Evolutionary conservation across 2,329 filamentous ascomycete species (phyloP), one percentile per base, ranked within the genome.

Genomic region (Pseudocercospora vitis): DNA sequence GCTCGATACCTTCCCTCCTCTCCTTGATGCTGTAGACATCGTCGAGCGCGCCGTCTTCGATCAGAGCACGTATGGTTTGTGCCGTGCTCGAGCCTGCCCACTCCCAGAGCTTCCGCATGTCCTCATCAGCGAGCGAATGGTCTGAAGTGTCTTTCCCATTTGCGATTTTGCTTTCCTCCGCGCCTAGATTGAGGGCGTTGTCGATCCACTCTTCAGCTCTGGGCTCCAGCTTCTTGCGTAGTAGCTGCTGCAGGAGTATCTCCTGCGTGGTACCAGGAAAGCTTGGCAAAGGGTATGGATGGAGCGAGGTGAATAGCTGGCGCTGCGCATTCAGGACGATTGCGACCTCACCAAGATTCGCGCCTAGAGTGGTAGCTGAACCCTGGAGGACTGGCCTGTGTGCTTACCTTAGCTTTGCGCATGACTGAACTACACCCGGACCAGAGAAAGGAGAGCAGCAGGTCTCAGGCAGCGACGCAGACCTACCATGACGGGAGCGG

Each of bases 151-250:
- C 16, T 18, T 45, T 47, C 44, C 74, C 53, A 76, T 76, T 29
- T 81, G 80, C 1, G 84, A 86, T 48, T 40, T 42, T 31, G 8
- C 45, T n/a, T 32, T 46, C 40, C 23, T 52, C 53, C 7, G 33
- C 32, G 7, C 48, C 37, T 46, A 47, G 23, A 48, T 60, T 11
- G 24, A 60, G 31, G 18, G 56, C 53, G 32, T 83, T 75, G 18
- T 83, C 81, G 21, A 92, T 84, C 73, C 86, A 85, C 52, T 85
- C 83, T 67, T 91, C 88, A 14, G 91, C 84, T 19, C 82, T 79
- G 0, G 89, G 88, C 61, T 94, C 89, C 45, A 91, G 79, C 69
- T 94, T 94, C 73, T 94, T 95, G 32, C 89, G 85, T 26, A 95
- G 76, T 2, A 95, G 77, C 63, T 86, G 82, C 21, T 81, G 78